Percentiles rank a stretch among this genome's conserved stretches.
phyloP scores from a whole-genome alignment of 805 yeast genomes.

The Yarrowia alimentaria region DNA sequence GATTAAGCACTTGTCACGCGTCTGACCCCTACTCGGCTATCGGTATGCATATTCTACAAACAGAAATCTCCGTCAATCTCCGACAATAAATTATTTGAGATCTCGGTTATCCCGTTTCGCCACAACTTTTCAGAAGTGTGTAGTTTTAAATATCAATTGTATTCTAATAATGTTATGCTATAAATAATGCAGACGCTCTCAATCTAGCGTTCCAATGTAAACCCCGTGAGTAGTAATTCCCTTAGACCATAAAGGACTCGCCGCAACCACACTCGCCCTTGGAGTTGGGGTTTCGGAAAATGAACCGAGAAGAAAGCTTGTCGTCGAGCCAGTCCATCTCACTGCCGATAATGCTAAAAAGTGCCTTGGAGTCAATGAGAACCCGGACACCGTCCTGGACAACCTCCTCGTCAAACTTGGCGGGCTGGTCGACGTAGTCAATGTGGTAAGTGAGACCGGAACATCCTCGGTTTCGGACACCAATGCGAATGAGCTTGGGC shows the following conservation, averaged over 20 bases:
- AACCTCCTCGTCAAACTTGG: slow-evolving; percentile 92
- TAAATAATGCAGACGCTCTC: slow-evolving; percentile 24
- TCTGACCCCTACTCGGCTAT: too few species aligned
- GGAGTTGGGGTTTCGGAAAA: slow-evolving; percentile 92
- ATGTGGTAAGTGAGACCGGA: slow-evolving; percentile 90
- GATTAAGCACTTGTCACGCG: too few species aligned
- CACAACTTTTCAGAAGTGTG: too few species aligned
- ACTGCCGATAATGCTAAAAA: slow-evolving; percentile 91
- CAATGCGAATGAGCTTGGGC: slow-evolving; percentile 80
- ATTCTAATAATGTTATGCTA: slow-evolving; percentile 15
- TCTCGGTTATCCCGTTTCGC: too few species aligned
- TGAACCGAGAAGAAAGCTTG: slow-evolving; percentile 81
- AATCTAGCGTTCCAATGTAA: neutral
- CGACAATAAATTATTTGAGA: too few species aligned
- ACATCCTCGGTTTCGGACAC: slow-evolving; percentile 95
- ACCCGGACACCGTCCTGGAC: slow-evolving; percentile 91
- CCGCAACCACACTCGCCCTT: slow-evolving; percentile 99
- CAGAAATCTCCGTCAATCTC: too few species aligned
- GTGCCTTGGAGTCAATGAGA: slow-evolving; percentile 90
- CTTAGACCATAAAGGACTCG: slow-evolving; percentile 91
- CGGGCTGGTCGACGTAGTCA: slow-evolving; percentile 85
- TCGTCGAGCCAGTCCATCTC: slow-evolving; percentile 99
- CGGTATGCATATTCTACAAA: too few species aligned
- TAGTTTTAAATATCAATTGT: neutral
- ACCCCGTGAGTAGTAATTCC: too few species aligned